Evolutionary conservation across 352 stramenopile species (phyloP), one percentile per base, ranked within the genome.

Genomic region (Elongisporangium undulatum): DNA sequence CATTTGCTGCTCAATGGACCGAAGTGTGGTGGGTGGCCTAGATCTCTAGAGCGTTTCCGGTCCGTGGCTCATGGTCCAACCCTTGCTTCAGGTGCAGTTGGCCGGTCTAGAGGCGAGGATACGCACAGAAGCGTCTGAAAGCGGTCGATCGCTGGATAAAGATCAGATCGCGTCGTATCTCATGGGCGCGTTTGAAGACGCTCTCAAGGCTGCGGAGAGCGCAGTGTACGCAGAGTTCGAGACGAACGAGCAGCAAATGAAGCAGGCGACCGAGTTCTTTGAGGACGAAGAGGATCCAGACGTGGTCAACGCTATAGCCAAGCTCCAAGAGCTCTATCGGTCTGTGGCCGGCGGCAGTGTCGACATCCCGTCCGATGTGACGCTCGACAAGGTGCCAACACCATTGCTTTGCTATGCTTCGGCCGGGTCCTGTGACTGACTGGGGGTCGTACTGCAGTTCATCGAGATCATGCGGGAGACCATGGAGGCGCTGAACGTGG

Each of bases 391-490:
- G 67, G 69, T 80, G 45, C 52, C 58, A 26, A 26, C 2, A 5
- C 2, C 23, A 26, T 26, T 5, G 23, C 2, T 5, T 26, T 2
- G 23, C 23, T 26, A 5, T 2, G 23, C 5, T 26, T 26, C 24
- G 15, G 17, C 24, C 51, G n/a, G 20, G 4, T 29, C 48, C 12
- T 29, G 20, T 2, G 20, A 20, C 5, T 49, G 45, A n/a, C 19
- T 38, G 13, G 39, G 65, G 13, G 49, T 49, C 34, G 52, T 55
- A 63, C 7, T 39, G 24, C 49, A 34, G 82, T 93, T 95, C 60
- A 87, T 95, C 55, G 67, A 79, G 68, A 92, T 95, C 74, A 95
- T 93, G 85, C 82, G 93, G 58, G 85, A 95, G 72, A 93, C 85
- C 17, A 95, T 95, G 85, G 85, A 95, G 71, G 91, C 83, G 56